Conservation (phyloP, 331 rosid species). For the Telfairia occidentalis region DNA sequence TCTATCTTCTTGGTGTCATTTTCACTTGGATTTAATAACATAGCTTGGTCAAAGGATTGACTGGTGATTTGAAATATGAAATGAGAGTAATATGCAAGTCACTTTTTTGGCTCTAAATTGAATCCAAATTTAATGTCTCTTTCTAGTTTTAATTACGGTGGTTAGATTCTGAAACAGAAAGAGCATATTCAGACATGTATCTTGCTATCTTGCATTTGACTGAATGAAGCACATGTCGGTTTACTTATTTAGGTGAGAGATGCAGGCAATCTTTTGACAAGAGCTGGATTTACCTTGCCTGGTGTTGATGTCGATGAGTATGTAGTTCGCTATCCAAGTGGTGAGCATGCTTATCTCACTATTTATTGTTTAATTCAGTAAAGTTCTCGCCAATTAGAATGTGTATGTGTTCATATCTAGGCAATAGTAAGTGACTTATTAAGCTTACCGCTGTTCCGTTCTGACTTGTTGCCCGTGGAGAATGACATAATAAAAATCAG, state of each 20-base stretch:
- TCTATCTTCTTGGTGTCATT: not conserved
- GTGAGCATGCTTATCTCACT: constrained; percentile 31
- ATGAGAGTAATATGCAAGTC: not conserved
- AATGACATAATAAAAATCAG: not conserved
- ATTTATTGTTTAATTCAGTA: not conserved
- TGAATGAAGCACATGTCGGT: not conserved
- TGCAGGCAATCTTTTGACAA: constrained; percentile 97
- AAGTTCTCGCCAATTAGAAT: not conserved
- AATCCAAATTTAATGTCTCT: not conserved
- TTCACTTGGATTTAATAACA: not conserved
- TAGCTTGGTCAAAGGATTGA: not conserved
- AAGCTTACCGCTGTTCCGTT: not conserved
- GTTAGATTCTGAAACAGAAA: not conserved
- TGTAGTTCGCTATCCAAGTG: constrained; percentile 67
- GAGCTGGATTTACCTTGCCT: constrained; percentile 87
- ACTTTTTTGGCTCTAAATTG: not conserved
- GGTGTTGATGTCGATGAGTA: constrained; percentile 94
- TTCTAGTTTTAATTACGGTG: not conserved
- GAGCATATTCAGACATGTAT: not conserved
- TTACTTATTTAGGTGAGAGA: constrained; percentile 61
- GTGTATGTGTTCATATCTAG: not conserved
- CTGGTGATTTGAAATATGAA: not conserved
- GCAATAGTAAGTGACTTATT: not conserved
- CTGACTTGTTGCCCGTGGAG: not conserved
- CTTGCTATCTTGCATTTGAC: constrained; percentile 5